Percentiles rank a stretch among this genome's conserved stretches.
Conservation (phyloP, 768 basidiomycete genomes). For the Naganishia kalamii region DNA sequence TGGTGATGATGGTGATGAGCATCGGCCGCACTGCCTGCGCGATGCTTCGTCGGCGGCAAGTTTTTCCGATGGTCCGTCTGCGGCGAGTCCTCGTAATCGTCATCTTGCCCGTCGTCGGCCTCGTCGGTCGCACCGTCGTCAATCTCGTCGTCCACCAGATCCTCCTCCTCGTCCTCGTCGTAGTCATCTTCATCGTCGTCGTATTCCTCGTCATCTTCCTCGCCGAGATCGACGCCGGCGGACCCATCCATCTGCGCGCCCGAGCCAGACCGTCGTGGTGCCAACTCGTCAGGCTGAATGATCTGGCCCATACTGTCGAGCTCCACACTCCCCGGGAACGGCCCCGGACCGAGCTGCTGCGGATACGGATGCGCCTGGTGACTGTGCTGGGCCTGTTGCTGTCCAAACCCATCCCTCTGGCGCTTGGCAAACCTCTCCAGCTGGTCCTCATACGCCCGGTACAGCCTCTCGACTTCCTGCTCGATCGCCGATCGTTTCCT, state of each 20-base stretch:
- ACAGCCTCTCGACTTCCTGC: conserved; percentile 98
- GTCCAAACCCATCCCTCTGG: conserved; percentile 67
- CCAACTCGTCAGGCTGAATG: conserved; percentile 50
- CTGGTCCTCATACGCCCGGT: conserved; percentile 99
- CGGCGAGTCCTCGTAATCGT: conserved; percentile 36
- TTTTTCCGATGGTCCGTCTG: conserved; percentile 56
- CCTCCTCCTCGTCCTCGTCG: conserved; percentile 32
- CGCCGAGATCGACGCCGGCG: conserved; percentile 48
- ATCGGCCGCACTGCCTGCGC: neutral
- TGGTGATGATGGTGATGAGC: conserved; percentile 24
- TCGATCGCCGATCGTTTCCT: conserved; percentile 98
- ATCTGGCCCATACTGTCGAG: conserved; percentile 83
- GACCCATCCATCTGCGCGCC: conserved; percentile 48
- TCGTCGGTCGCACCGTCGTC: conserved; percentile 53
- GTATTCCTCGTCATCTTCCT: conserved; percentile 44
- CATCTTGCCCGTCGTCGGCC: conserved; percentile 55
- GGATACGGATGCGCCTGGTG: conserved; percentile 77
- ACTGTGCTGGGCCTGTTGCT: conserved; percentile 67
- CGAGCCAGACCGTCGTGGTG: conserved; percentile 32
- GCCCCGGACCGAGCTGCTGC: conserved; percentile 93
- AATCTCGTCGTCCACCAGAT: conserved; percentile 53
- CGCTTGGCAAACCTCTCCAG: conserved; percentile 94
- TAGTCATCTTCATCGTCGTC: conserved; percentile 41
- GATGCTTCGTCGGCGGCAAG: conserved; percentile 51
- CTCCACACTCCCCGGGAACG: conserved; percentile 96